Evolutionary conservation across 257 asterid species (phyloP), one percentile per base, ranked within the genome.

Genomic region (Rehmannia glutinosa): DNA sequence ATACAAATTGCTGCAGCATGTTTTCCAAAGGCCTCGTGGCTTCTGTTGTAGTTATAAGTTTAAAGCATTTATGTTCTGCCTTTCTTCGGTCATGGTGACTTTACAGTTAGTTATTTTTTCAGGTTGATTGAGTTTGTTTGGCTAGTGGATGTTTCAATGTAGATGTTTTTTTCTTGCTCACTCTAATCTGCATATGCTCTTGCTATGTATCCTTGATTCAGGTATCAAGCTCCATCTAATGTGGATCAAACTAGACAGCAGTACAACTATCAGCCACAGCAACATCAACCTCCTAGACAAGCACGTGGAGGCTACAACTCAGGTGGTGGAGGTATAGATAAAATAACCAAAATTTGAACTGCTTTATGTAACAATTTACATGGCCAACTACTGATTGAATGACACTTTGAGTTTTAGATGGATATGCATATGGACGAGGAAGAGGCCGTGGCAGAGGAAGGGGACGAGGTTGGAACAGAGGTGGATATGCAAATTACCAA

Each of bases 371-470:
- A 41, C 7, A 56, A 6, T 61, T 57, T 71, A 20, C 32, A 0
- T 51, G 11, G 39, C 2, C 49, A 7, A 24, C 36, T 55, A 54
- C 20, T 67, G 30, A 43, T 24, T n/a, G 42, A 9, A 30, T 60
- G 16, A n/a, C 30, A 8, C 46, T 57, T 68, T 50, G 46, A 47
- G 8, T 54, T 73, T 58, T 69, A 93, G 98, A 86, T 77, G 60
- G 86, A 47, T 88, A 90, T 80, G 60, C 87, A 47, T 88, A 90
- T 80, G 96, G 83, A 54, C 84, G 88, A 68, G 96, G 96, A 49
- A 75, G 95, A 39, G 96, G 92, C 75, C 90, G 94, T 80, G 97
- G 96, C 59, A 82, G 95, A 75, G 98, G 93, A 32, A 86, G 97
- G 71, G 98, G 95, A 4, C 82, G 86, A 46, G 95, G 95, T 76